A percentile compares a stretch with the other conserved stretches of the same genome.
Conservation (phyloP, 768 basidiomycete species). For the Leccinum incarnatum region DNA sequence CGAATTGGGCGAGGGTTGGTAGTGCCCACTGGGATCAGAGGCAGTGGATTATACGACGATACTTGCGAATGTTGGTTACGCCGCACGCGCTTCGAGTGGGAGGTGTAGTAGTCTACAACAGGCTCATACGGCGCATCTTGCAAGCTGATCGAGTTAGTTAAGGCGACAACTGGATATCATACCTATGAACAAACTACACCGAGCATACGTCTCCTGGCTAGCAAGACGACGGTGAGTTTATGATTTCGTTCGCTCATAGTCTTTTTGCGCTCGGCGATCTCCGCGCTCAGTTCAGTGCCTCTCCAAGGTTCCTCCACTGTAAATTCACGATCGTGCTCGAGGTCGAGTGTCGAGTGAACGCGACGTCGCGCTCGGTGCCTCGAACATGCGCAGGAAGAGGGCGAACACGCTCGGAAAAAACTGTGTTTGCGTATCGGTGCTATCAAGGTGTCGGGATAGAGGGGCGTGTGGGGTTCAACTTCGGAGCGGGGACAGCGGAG, state of each 20-base stretch:
- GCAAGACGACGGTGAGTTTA: constrained; percentile 91
- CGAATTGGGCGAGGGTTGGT: too few relatives aligned
- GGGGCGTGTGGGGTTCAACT: constrained; percentile 71
- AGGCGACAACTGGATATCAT: neutral
- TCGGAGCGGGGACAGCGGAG: constrained; percentile 74
- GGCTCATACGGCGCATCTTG: constrained; percentile 88
- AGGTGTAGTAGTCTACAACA: constrained; percentile 7
- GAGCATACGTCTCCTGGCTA: constrained; percentile 83
- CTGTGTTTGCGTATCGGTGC: constrained; percentile 97
- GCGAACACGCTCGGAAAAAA: constrained; percentile 93
- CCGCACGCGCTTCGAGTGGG: constrained; percentile 83
- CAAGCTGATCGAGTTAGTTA: constrained; percentile 46
- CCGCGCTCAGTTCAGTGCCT: constrained; percentile 71
- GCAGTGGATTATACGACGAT: too few relatives aligned
- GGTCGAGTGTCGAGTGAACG: constrained; percentile 54
- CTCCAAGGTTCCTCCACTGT: constrained; percentile 65
- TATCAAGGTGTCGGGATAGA: constrained; percentile 93
- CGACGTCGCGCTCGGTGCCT: constrained; percentile 46
- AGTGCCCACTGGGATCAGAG: too few relatives aligned
- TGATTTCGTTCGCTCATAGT: constrained; percentile 52
- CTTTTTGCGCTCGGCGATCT: too few relatives aligned
- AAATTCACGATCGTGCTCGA: constrained; percentile 53
- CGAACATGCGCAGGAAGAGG: constrained; percentile 81
- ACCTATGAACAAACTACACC: constrained; percentile 78
- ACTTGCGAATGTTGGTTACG: too few relatives aligned